phyloP scores from a whole-genome alignment of 768 basidiomycete genomes.

The Tulasnella sp. region DNA sequence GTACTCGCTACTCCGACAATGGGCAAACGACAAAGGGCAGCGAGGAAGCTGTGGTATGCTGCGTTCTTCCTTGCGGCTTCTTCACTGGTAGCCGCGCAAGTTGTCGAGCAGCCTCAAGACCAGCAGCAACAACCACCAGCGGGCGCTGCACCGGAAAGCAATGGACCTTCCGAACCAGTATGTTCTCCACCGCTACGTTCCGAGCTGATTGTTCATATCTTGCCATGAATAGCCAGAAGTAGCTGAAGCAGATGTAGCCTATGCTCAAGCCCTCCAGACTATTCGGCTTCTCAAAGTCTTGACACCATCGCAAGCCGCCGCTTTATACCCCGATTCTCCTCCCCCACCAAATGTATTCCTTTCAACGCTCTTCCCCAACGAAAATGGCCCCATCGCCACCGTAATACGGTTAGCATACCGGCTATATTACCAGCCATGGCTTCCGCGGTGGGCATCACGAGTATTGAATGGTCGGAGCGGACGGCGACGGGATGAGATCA shows the following conservation, averaged over 20 bases:
- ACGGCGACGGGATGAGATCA: constrained; percentile 67
- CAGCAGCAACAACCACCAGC: background rate
- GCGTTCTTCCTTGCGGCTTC: constrained; percentile 29
- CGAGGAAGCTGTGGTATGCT: constrained; percentile 15
- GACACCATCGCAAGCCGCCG: constrained; percentile 26
- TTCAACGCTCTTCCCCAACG: constrained; percentile 67
- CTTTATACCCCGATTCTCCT: constrained; percentile 23
- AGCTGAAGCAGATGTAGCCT: constrained; percentile 14
- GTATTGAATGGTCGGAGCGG: constrained; percentile 42
- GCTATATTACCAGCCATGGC: constrained; percentile 62
- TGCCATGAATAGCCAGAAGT: background rate
- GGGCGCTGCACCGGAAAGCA: constrained; percentile 5
- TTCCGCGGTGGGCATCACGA: constrained; percentile 51
- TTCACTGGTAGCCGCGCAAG: background rate
- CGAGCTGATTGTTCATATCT: background rate
- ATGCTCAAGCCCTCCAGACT: constrained; percentile 25
- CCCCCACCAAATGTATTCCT: constrained; percentile 55
- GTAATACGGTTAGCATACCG: constrained; percentile 68
- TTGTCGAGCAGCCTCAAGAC: background rate
- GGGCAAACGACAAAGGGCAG: constrained; percentile 26
- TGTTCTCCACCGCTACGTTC: background rate
- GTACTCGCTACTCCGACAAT: constrained; percentile 6
- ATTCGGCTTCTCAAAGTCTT: constrained; percentile 21
- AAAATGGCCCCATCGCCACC: constrained; percentile 69
- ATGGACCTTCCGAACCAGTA: constrained; percentile 6